A percentile compares a stretch with the other conserved stretches of the same genome.
phyloP scores from a whole-genome alignment of 2,329 filamentous ascomycete species.

The Ophiocordyceps robertsii region DNA sequence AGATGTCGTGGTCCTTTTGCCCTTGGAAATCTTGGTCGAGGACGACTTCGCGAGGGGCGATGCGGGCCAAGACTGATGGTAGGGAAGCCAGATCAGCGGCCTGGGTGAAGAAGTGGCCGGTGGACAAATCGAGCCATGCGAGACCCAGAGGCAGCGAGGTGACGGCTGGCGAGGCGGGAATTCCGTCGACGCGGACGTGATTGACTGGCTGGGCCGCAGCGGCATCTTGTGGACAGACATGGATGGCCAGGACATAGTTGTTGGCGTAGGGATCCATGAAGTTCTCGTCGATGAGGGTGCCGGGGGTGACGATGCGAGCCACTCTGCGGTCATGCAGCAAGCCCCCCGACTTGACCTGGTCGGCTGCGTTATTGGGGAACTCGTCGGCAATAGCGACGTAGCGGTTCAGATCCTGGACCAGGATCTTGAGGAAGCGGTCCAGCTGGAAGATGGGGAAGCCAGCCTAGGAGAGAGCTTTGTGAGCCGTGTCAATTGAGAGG shows the following conservation, averaged over 20 bases:
- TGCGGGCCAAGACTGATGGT: conserved; percentile 68
- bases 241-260: conserved; percentile 79
- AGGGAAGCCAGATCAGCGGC: conserved; percentile 55
- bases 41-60: conserved; percentile 75
- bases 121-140: conserved; percentile 91
- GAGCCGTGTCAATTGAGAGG: neutral
- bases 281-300: conserved; percentile 91
- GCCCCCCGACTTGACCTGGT: conserved; percentile 61
- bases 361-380: conserved; percentile 59
- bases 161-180: conserved; percentile 3
- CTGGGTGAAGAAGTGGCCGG: conserved; percentile 87
- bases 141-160: conserved; percentile 46
- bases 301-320: conserved; percentile 79
- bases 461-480: conserved; percentile 37
- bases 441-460: conserved; percentile 91
- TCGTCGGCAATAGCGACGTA: conserved; percentile 94
- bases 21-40: conserved; percentile 51
- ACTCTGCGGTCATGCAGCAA: conserved; percentile 76
- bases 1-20: conserved; percentile 45
- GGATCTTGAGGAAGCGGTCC: conserved; percentile 80
- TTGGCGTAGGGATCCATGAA: conserved; percentile 92
- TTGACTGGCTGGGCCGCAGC: too few species aligned
- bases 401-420: conserved; percentile 81
- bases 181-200: neutral
- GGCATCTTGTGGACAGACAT: conserved; percentile 26